Percentiles rank a stretch among this genome's conserved stretches.
phyloP scores from a whole-genome alignment of 164 flowering plant genomes.

The Cinnamomum micranthum region DNA sequence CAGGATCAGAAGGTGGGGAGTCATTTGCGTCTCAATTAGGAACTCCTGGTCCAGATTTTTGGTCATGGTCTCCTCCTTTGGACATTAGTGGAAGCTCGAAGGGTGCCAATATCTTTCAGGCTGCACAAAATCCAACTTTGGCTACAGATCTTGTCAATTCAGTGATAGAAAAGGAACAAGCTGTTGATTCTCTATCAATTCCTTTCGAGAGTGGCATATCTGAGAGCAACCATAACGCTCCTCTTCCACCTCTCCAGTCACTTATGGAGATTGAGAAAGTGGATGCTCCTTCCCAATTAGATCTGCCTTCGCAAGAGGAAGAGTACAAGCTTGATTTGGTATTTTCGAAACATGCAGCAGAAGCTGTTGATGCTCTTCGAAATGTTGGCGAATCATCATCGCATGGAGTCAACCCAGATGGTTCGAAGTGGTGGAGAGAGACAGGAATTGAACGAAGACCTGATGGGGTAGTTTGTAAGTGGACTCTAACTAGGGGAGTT shows the following conservation, averaged over 20 bases:
- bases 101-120: slow-evolving; percentile 17
- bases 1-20: slow-evolving; percentile 34
- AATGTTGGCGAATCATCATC: slow-evolving; percentile 29
- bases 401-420: slow-evolving; percentile 59
- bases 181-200: slow-evolving; percentile 42
- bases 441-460: slow-evolving; percentile 73
- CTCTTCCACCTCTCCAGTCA: slow-evolving; percentile 82
- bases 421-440: slow-evolving; percentile 92
- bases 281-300: slow-evolving; percentile 28
- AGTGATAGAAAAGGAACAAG: slow-evolving; percentile 59
- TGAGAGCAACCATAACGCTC: slow-evolving; percentile 28
- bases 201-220: slow-evolving; percentile 62
- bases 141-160: slow-evolving; percentile 25
- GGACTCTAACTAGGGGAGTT: slow-evolving; percentile 91
- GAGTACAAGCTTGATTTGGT: slow-evolving; percentile 37
- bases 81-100: slow-evolving; percentile 19
- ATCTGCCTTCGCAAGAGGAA: slow-evolving; percentile 28
- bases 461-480: slow-evolving; percentile 85
- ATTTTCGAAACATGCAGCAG: slow-evolving; percentile 64
- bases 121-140: slow-evolving; percentile 22
- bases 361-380: slow-evolving; percentile 65
- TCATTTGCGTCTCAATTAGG: slow-evolving; percentile 25
- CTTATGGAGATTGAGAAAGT: slow-evolving; percentile 41
- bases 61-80: slow-evolving; percentile 89
- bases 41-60: slow-evolving; percentile 92